phyloP scores from a whole-genome alignment of 192 early-diverging fungal genomes.

The Chytriomyces hyalinus region DNA sequence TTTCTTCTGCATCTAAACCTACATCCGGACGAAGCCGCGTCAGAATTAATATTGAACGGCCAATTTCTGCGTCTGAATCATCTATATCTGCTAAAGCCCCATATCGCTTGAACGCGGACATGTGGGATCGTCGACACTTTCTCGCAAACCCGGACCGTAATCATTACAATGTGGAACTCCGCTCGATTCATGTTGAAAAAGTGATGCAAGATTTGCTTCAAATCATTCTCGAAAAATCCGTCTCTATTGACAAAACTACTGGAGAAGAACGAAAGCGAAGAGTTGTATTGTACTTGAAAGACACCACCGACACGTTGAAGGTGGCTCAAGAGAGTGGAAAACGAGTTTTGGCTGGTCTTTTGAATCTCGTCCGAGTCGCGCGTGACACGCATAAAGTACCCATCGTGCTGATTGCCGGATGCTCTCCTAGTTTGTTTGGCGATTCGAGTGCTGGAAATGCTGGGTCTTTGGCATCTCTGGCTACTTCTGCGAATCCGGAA shows the following conservation, averaged over 20 bases:
- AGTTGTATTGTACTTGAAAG: constrained; percentile 41
- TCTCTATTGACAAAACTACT: no score
- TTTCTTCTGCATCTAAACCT: background rate
- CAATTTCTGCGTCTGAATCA: background rate
- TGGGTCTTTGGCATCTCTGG: background rate
- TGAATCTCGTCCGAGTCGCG: constrained; percentile 36
- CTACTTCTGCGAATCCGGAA: background rate
- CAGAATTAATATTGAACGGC: constrained; percentile 3
- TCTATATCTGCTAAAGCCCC: background rate
- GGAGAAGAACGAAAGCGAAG: background rate
- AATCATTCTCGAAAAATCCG: constrained; percentile 25
- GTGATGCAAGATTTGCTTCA: constrained; percentile 19
- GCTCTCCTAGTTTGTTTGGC: constrained; percentile 35
- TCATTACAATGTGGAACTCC: constrained; percentile 28
- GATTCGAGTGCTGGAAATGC: background rate
- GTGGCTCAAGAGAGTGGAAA: constrained; percentile 31
- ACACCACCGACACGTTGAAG: constrained; percentile 48
- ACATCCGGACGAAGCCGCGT: background rate
- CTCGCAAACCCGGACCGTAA: background rate
- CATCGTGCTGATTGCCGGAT: constrained; percentile 43
- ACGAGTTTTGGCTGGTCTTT: constrained; percentile 31
- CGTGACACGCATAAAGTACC: constrained; percentile 26
- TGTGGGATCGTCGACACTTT: constrained; percentile 12
- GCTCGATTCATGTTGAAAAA: constrained; percentile 29
- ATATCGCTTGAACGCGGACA: background rate